phyloP scores from a whole-genome alignment of 192 early-diverging fungal species.

The Phycomyces nitens region DNA sequence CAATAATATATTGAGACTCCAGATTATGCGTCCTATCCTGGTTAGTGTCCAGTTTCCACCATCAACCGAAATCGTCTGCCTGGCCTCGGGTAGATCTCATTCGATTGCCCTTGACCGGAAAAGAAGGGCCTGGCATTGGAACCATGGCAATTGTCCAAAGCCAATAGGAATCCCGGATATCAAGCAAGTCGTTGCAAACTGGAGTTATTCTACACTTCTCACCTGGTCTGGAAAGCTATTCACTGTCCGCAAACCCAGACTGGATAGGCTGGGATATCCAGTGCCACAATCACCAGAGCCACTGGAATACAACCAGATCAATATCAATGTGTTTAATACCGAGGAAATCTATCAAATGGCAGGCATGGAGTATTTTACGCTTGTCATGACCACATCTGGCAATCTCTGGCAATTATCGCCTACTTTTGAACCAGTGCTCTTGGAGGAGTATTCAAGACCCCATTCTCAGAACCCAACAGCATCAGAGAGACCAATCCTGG shows the following conservation, averaged over 20 bases:
- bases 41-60: background rate
- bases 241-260: constrained; percentile 9
- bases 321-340: background rate
- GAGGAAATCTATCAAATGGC: constrained; percentile 12
- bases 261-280: background rate
- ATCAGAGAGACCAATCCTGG: background rate
- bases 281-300: too few relatives aligned
- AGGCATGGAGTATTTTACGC: constrained; percentile 10
- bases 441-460: background rate
- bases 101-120: constrained; percentile 23
- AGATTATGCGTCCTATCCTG: constrained; percentile 4
- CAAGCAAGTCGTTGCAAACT: constrained; percentile 24
- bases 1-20: constrained; percentile 8
- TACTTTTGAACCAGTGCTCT: constrained; percentile 7
- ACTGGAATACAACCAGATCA: too few relatives aligned
- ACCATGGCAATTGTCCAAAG: constrained; percentile 14
- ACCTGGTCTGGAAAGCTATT: constrained; percentile 20
- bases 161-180: background rate
- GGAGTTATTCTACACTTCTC: constrained; percentile 23
- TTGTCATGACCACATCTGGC: constrained; percentile 8
- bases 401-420: background rate
- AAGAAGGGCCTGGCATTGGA: constrained; percentile 26
- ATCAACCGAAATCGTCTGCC: background rate
- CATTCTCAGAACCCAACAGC: background rate
- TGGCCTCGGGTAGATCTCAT: constrained; percentile 25